Conservation (phyloP, 768 basidiomycete genomes). For the Termitomyces sp. region DNA sequence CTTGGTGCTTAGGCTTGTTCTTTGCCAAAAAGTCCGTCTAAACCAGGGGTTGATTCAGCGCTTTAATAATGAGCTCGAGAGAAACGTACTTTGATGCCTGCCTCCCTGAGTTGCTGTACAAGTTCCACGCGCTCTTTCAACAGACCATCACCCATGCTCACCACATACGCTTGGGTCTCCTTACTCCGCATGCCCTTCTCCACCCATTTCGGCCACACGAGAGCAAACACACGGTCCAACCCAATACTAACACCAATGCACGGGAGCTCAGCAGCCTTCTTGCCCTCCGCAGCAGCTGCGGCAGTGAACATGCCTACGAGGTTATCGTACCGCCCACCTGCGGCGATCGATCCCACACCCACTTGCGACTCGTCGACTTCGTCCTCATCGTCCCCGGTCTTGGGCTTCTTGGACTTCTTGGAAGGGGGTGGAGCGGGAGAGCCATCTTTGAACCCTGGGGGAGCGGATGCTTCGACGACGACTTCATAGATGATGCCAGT, state of each 20-base stretch:
- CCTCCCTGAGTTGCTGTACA: slow-evolving; percentile 75
- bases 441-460: slow-evolving; percentile 69
- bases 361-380: slow-evolving; percentile 91
- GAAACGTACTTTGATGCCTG: slow-evolving; percentile 76
- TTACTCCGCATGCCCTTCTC: slow-evolving; percentile 80
- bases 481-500: slow-evolving; percentile 99
- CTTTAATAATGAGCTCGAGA: neutral
- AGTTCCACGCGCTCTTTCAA: slow-evolving; percentile 81
- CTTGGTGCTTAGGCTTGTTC: slow-evolving; percentile 81
- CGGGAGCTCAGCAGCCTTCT: slow-evolving; percentile 63
- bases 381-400: slow-evolving; percentile 55
- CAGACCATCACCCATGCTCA: slow-evolving; percentile 87
- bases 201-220: slow-evolving; percentile 85
- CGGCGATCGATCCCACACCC: slow-evolving; percentile 99
- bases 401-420: slow-evolving; percentile 42
- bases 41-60: neutral
- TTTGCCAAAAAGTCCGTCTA: slow-evolving; percentile 94
- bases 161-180: slow-evolving; percentile 90
- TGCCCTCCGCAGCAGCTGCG: slow-evolving; percentile 72
- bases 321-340: slow-evolving; percentile 94
- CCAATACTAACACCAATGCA: slow-evolving; percentile 94
- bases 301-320: slow-evolving; percentile 91
- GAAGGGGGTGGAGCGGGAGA: slow-evolving; percentile 29
- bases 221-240: slow-evolving; percentile 87
- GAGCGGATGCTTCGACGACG: slow-evolving; percentile 88